A percentile compares a stretch with the other conserved stretches of the same genome.
Conservation (phyloP, 2,329 filamentous ascomycete genomes). For the Graphilbum fragrans region DNA sequence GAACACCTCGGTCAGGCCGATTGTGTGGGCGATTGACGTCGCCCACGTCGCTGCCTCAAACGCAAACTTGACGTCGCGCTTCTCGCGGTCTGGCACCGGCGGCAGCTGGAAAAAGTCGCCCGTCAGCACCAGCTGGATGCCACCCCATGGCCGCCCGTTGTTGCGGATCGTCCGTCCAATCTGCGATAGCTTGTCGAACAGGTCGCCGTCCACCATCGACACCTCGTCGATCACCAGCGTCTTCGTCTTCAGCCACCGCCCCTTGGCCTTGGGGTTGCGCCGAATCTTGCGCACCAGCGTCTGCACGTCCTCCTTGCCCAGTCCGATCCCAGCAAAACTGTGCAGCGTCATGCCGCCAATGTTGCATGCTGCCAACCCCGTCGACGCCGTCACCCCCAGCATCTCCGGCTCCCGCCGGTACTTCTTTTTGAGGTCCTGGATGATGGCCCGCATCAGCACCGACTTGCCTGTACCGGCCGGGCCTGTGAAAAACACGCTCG, state of each 20-base stretch:
- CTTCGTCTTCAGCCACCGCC: constrained; percentile 79
- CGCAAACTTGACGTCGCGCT: constrained; percentile 67
- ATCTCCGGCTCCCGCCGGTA: constrained; percentile 66
- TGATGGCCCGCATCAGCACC: constrained; percentile 86
- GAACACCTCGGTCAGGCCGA: constrained; percentile 90
- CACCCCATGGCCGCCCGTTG: constrained; percentile 86
- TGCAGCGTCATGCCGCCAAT: constrained; percentile 92
- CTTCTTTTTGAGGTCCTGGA: constrained; percentile 66
- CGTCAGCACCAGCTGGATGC: constrained; percentile 90
- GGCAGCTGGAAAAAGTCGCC: constrained; percentile 97
- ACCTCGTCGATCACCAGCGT: constrained; percentile 88
- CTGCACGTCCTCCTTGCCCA: constrained; percentile 78
- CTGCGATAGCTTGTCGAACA: constrained; percentile 91
- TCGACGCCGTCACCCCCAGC: constrained; percentile 89
- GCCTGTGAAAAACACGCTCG: constrained; percentile 96
- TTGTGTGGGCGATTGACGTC: constrained; percentile 88
- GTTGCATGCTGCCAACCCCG: constrained; percentile 90
- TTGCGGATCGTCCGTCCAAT: constrained; percentile 79
- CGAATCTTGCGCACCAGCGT: constrained; percentile 84
- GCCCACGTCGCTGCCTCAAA: constrained; percentile 90
- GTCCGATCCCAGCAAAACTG: constrained; percentile 88
- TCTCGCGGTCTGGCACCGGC: constrained; percentile 70
- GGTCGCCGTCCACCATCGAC: constrained; percentile 94
- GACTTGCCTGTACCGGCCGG: constrained; percentile 96
- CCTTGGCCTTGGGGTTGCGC: constrained; percentile 75